Evolutionary conservation across 805 yeast genomes (phyloP).

Genomic region (Saturnispora diversa): DNA sequence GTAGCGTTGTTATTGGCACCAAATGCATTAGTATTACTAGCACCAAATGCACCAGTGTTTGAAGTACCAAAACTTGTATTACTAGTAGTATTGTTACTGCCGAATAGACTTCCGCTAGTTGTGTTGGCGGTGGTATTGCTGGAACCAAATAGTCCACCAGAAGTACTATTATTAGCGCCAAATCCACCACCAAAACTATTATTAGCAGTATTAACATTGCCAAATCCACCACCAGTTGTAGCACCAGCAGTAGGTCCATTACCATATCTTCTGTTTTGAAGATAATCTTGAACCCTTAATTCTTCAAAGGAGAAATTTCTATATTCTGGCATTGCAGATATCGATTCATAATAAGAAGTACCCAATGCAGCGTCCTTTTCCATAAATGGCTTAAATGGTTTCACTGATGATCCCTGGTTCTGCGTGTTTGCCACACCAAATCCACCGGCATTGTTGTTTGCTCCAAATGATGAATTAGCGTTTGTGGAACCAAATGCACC

Average conservation of each 20-base stretch:
- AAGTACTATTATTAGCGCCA: constrained; percentile 25
- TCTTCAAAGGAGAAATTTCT: constrained; percentile 77
- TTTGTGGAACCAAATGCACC: constrained; percentile 11
- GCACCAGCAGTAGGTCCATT: constrained; percentile 26
- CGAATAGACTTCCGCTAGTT: constrained; percentile 26
- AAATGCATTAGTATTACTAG: constrained; percentile 21
- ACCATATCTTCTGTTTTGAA: constrained; percentile 59
- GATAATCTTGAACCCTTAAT: constrained; percentile 81
- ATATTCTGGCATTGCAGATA: constrained; percentile 88
- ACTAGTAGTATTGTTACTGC: constrained; percentile 20
- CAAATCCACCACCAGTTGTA: constrained; percentile 30
- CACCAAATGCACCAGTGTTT: constrained; percentile 19
- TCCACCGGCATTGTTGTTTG: constrained; percentile 20
- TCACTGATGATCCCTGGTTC: constrained; percentile 61
- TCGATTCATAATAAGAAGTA: constrained; percentile 57
- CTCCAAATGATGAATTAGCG: constrained; percentile 21
- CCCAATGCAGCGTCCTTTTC: constrained; percentile 67
- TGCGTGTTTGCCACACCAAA: constrained; percentile 30
- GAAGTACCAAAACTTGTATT: constrained; percentile 35
- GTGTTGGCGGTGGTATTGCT: constrained; percentile 13
- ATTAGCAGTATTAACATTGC: constrained; percentile 23
- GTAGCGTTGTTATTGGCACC: constrained; percentile 21
- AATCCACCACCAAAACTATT: constrained; percentile 33
- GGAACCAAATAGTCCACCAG: constrained; percentile 20
- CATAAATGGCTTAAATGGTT: constrained; percentile 58